Conservation (phyloP, 2,329 filamentous ascomycete genomes). For the Stylonectria norvegica region DNA sequence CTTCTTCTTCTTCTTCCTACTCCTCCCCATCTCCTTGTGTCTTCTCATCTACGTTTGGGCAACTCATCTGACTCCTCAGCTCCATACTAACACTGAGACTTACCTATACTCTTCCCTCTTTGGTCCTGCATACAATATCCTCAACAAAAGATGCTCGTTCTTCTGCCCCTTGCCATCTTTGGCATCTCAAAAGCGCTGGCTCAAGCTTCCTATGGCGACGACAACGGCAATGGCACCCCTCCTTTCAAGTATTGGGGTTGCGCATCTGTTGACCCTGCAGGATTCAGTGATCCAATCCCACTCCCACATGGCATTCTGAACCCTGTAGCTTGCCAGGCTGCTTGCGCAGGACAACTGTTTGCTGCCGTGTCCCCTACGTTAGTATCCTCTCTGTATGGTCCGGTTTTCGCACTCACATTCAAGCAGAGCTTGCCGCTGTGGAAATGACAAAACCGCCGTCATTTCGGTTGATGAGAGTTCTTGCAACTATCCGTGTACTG, state of each 20-base stretch:
- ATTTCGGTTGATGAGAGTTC: conserved; percentile 25
- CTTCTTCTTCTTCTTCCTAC: too few relatives aligned
- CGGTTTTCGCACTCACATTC: conserved; percentile 5
- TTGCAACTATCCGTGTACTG: conserved; percentile 33
- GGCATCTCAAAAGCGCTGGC: conserved; percentile 14
- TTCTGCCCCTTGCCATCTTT: conserved; percentile 20
- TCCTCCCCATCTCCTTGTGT: too few relatives aligned
- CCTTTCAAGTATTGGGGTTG: conserved; percentile 25
- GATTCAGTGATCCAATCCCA: conserved; percentile 11
- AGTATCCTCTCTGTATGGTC: not conserved
- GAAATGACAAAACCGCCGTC: conserved; percentile 30
- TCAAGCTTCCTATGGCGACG: conserved; percentile 15
- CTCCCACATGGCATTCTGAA: conserved; percentile 16
- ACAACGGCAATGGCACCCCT: too few relatives aligned
- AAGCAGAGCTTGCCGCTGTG: conserved; percentile 34
- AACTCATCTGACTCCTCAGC: too few relatives aligned
- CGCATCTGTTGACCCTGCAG: conserved; percentile 15
- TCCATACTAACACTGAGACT: too few relatives aligned
- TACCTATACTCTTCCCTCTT: too few relatives aligned
- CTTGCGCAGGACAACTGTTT: conserved; percentile 19
- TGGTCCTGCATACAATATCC: too few relatives aligned
- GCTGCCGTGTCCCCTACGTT: conserved; percentile 31
- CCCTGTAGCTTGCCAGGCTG: conserved; percentile 17
- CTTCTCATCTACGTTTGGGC: too few relatives aligned
- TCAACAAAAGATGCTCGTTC: conserved; percentile 24